Evolutionary conservation across 2,329 filamentous ascomycete species (phyloP), one percentile per base, ranked within the genome.

Genomic region (Fusarium pilosicola): DNA sequence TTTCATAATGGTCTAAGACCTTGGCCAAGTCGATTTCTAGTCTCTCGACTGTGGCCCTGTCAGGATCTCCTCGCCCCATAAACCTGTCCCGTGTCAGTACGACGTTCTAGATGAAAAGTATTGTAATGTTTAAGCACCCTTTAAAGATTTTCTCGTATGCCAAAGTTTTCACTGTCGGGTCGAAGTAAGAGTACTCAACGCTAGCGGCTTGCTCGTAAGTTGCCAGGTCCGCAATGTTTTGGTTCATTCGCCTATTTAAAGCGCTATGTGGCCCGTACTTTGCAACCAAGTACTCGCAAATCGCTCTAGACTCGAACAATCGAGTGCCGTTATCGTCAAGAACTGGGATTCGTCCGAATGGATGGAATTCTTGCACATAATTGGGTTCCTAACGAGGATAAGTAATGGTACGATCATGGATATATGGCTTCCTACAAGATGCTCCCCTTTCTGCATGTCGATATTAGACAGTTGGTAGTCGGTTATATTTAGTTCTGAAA

Each of bases 81-180:
- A 51, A 51, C 22, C 48, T 51, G 10, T 13, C 15, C 7, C 4
- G 3, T 34, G 30, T 51, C 0, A 51, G 22, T 24, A 7, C 7
- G 7, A 14, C 7, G 22, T 1, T 1, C 10, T 18, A 4, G 9
- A 18, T 0, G 7, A 18, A 18, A 20, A 2, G 7, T 2, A 5
- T 9, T 8, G 7, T 1, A n/a, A 22, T 10, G 5, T 1, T 8
- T 1, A 13, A 18, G 22, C 14, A 51, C 48, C 17, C 11, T 14
- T 34, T 51, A 3, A 34, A 51, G 0, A 51, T 18, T 13, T 34
- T 51, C 48, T 51, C 48, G 10, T 51, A 51, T 14, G 48, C 48
- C 7, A 51, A 9, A 18, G 22, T 0, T 18, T 34, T 34, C 22
- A 51, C 6, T 13, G 48, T 34, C 2, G 22, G 48, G 11, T 51